phyloP scores from a whole-genome alignment of 2,329 filamentous ascomycete genomes.

The Mollisia scopiformis region DNA sequence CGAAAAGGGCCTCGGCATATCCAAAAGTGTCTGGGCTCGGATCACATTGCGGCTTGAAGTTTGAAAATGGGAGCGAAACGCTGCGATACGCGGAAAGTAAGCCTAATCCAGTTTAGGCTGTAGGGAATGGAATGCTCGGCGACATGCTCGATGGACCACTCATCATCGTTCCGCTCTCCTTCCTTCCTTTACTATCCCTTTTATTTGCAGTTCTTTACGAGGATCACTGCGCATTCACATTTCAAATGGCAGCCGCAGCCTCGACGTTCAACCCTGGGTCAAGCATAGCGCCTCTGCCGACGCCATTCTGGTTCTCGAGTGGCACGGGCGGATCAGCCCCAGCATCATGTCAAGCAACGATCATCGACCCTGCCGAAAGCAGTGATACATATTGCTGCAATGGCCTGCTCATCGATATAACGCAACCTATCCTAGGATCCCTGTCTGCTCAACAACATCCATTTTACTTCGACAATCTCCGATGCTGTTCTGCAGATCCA shows the following conservation, averaged over 20 bases:
- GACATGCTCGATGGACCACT: background rate
- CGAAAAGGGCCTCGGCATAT: background rate
- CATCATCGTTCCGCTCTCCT: too few relatives aligned
- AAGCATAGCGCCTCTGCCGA: background rate
- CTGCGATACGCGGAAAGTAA: background rate
- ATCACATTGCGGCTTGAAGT: background rate
- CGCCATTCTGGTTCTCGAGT: background rate
- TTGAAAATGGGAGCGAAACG: background rate
- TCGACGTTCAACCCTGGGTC: background rate
- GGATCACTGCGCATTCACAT: too few relatives aligned
- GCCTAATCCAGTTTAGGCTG: background rate
- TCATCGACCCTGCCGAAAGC: background rate
- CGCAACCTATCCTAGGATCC: background rate
- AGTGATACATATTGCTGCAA: background rate
- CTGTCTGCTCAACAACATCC: background rate
- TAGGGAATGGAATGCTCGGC: background rate
- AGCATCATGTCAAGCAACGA: background rate
- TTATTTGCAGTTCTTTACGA: background rate
- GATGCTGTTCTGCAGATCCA: conserved; percentile 1
- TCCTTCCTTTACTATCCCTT: background rate
- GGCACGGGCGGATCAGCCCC: background rate
- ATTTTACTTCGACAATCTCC: background rate
- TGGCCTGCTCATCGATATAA: conserved; percentile 4
- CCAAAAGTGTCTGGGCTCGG: background rate
- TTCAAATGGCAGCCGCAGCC: background rate